Base-by-base conservation (phyloP, 2,329 filamentous ascomycete genomes). In the Fusarium penzigii region DNA sequence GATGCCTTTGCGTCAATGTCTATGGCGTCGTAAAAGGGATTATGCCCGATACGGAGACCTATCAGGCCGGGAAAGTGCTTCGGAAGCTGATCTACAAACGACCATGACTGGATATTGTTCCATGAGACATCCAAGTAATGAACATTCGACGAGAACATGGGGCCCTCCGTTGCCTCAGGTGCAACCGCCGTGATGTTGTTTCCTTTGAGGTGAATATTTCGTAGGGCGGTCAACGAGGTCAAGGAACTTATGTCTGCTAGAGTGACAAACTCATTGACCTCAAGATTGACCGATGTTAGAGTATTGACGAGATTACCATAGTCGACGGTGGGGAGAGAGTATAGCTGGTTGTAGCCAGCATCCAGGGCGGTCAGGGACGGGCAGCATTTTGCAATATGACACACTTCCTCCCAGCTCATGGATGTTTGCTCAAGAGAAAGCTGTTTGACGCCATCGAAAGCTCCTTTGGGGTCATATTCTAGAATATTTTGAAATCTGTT, bases 11-110 rank as follows among this genome's bases (percentile, higher is more conserved):
- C 67, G n/a, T 65, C 77, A 6, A 45, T 38, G 6, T 67, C 58
- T 74, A 73, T 25, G 69, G 76, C 57, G 48, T 86, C 78, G 71
- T 90, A 95, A 17, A 97, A 79, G 5, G 93, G 92, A 61, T 97
- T 97, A 67, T 92, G 87, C 6, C 90, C 85, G 55, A 96, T 84
- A 14, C 92, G 88, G 39, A 99, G 81, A 34, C 85, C 85, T 12
- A 75, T 79, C 7, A 97, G 77, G 5, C 86, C 84, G 0, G 94
- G 93, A 59, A 96, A 90, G 52, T 84, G 75, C 12, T 69, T 64
- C 2, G 82, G 74, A 1, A 99, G 79, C 6, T 76, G 68, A 63
- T 96, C 86, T 58, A 96, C 78, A 68, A 95, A 90, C 29, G 71
- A 65, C 90, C 92, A 97, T 16, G 79, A 78, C 14, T 77, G 68